Evolutionary conservation across 2,329 filamentous ascomycete genomes (phyloP), one percentile per base, ranked within the genome.

Genomic region (Penicillium capsulatum): DNA sequence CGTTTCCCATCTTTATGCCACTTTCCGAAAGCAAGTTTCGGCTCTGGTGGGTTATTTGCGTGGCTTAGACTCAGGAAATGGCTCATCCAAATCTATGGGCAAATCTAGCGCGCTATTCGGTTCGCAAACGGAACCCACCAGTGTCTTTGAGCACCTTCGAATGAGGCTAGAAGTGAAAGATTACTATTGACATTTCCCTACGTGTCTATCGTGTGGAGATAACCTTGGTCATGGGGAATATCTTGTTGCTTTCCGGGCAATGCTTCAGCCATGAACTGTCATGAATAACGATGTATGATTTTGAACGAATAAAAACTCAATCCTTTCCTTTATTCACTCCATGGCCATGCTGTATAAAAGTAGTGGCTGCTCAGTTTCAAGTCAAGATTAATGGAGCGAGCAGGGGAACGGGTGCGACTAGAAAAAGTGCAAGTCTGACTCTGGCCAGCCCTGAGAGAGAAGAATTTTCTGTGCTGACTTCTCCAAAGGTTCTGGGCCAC

Each of bases 401-500:
- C n/a, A n/a, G n/a, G n/a, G n/a, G n/a, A n/a, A n/a, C n/a, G 5
- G 27, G 31, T 15, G 13, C 5, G 9, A 5, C 49, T 64, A 92
- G 58, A 92, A 94, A 64, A 91, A 87, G 50, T 90, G 60, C 51
- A 92, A 55, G 59, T 90, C 79, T 10, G 81, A 76, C 45, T 87
- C 81, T 7, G 62, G 70, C 85, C 86, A 94, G 0, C 86, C 86
- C 61, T 83, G 68, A 9, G 70, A 73, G 38, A 72, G 59, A 53
- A 85, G 60, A 17, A 77, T 75, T 31, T 68, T 60, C 48, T 75
- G 74, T 3, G 78, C 80, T 41, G 73, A 79, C 55, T 80, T 81
- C 66, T 94, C 87, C 70, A 95, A 70, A 3, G 81, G 67, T 51
- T 75, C 78, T 0, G 89, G 89, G 2, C 89, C 89, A 66, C 89